Base-by-base conservation (phyloP, 2,329 filamentous ascomycete genomes). In the Taxawa tesnikishii region DNA sequence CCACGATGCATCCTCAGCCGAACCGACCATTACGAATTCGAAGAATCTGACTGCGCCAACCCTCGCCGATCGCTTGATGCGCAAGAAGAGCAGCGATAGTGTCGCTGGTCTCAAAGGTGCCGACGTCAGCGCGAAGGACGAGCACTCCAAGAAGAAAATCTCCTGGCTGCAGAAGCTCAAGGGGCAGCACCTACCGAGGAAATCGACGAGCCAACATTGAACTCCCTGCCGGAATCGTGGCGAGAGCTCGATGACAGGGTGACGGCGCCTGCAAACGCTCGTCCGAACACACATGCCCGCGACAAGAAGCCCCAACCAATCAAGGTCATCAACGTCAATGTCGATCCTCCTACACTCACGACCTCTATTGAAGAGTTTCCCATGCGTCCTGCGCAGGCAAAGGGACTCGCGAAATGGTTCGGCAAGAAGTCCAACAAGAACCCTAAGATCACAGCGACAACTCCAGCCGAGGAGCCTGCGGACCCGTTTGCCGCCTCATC, bases 341-440 rank as follows among this genome's bases (percentile, higher is more conserved):
- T 37, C 6, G 15, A 28, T 15, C 36, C 27, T n/a, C 33, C 36
- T n/a, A 32, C 32, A 6, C 41, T n/a, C 8, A 23, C 50, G 39
- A 33, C 45, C 43, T 28, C 53, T 44, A 54, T 45, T 28, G 62
- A 55, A 42, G 61, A 63, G 33, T 62, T 63, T 26, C 59, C 60
- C 3, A 56, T 62, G 34, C 59, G 61, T 15, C 29, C 30, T 14
- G 31, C 36, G 25, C 43, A 34, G 42, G 19, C 19, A 8, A 51
- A 47, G 37, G 62, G 65, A 5, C 61, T 73, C 37, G 55, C 70
- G 26, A 68, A 63, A 38, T 60, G 68, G 32, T 63, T 75, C 31
- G 59, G 67, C 26, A 67, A 63, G 43, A 11, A 33, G 28, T 19
- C 16, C 27, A 4, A 21, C 31, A 24, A 34, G 26, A 24, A 23